Evolutionary conservation across 2,329 filamentous ascomycete genomes (phyloP).

Genomic region (Fusarium odoratissimum): DNA sequence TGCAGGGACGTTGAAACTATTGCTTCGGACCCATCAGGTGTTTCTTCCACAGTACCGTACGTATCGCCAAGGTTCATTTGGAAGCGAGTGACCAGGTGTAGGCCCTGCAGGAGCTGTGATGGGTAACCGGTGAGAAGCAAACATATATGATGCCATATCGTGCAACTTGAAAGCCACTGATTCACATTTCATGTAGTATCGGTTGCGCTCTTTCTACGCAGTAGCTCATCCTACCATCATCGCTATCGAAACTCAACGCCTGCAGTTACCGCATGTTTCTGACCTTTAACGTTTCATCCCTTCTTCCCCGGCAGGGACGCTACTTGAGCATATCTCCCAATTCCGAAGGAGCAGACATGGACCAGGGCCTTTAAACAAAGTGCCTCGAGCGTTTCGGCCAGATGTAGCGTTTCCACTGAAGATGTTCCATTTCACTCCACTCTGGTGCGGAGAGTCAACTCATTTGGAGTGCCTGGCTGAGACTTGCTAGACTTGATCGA

Average conservation of each 20-base stretch:
- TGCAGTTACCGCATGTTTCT: conserved; percentile 21
- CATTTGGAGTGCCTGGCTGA: neutral
- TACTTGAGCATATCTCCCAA: neutral
- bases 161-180: conserved; percentile 6
- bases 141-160: conserved; percentile 5
- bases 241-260: conserved; percentile 20
- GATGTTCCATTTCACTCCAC: conserved; percentile 18
- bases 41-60: conserved; percentile 1
- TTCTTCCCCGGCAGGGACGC: conserved; percentile 32
- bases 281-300: conserved; percentile 38
- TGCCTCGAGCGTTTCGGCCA: conserved; percentile 33
- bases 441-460: conserved; percentile 37
- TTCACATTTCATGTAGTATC: conserved; percentile 3
- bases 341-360: conserved; percentile 22
- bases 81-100: conserved; percentile 1
- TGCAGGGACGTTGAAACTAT: conserved; percentile 33
- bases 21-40: conserved; percentile 31
- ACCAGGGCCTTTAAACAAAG: conserved; percentile 22
- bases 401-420: conserved; percentile 32
- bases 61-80: neutral
- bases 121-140: neutral
- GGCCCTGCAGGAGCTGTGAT: neutral
- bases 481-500: conserved; percentile 4
- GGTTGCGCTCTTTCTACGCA: neutral
- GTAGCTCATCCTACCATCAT: neutral